These are phyloP conservation scores for Vitis cinerea DNA, from an alignment of 164 flowering plant genomes.

Conservation along the genomic window DNA sequence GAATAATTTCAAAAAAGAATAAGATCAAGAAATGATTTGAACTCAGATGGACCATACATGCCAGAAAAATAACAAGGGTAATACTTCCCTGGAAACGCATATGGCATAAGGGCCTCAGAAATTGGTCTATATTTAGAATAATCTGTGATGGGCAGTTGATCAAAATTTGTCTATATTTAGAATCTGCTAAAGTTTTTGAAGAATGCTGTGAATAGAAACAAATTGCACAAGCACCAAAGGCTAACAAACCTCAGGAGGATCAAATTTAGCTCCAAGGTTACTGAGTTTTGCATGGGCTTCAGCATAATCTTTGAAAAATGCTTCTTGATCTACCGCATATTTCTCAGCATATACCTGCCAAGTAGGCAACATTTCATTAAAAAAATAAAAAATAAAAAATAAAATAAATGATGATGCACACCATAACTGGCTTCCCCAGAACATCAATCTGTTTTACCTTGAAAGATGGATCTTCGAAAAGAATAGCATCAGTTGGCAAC, in stretches of 20 bases:
- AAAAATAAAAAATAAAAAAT: background rate
- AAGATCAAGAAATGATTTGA: too few species aligned
- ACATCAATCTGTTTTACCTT: slow-evolving; percentile 45
- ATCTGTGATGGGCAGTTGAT: too few species aligned
- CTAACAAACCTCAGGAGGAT: slow-evolving; percentile 85
- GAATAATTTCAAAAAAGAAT: too few species aligned
- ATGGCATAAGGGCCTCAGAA: too few species aligned
- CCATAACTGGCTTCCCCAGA: background rate
- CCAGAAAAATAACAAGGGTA: too few species aligned
- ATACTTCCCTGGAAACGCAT: too few species aligned
- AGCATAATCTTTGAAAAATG: slow-evolving; percentile 95
- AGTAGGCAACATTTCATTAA: slow-evolving; percentile 2
- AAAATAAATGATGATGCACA: too few species aligned
- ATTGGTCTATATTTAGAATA: too few species aligned
- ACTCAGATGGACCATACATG: too few species aligned
- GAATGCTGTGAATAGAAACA: background rate
- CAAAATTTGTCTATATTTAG: too few species aligned
- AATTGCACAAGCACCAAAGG: slow-evolving; percentile 5
- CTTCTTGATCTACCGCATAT: slow-evolving; percentile 83
- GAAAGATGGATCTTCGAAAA: slow-evolving; percentile 94
- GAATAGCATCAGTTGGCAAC: slow-evolving; percentile 93
- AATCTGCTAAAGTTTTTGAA: too few species aligned
- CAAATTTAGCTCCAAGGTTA: slow-evolving; percentile 94
- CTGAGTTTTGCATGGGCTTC: slow-evolving; percentile 99
- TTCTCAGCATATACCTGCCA: slow-evolving; percentile 92